Base-by-base conservation (phyloP, 148 eudicot genomes). In the Fagopyrum homotropicum region DNA sequence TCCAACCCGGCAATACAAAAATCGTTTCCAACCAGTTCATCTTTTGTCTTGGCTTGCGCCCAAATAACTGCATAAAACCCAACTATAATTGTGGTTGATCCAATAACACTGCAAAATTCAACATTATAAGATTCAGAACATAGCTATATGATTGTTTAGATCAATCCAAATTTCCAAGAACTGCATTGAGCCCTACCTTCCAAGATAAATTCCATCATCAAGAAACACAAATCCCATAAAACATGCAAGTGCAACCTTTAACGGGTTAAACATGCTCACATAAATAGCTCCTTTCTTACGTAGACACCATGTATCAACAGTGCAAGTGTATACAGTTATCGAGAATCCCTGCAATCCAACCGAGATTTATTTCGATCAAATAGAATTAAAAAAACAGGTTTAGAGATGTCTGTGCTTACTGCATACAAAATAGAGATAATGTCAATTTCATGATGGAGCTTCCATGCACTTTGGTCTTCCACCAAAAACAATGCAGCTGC, bases 161-260 rank as follows among this genome's bases (percentile, higher is more conserved):
- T 54, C 19, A 54, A 54, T n/a, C n/a, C n/a, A n/a, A n/a, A n/a
- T n/a, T n/a, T 54, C 1, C n/a, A 19, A 16, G 14, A 17, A 0
- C 14, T 15, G 59, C 22, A 30, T 30, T 30, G 35, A 2, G 35
- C 35, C 35, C 1, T 49, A 59, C 64, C 64, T 59, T 30, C 40
- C 40, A 59, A 59, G 64, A 59, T 59, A 59, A 26, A 59, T 19
- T 8, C 69, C 69, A 30, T 61, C 69, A 2, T 15, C 43, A 9
- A 61, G 69, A 61, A 61, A 61, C 15, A 30, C 44, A 30, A 61
- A 61, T 9, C 69, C 69, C 69, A 61, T 26, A 43, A 61, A 61
- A 29, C 43, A 5, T 30, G 69, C 69, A 9, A 61, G 26, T 3
- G 69, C 69, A 11, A 61, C 43, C 15, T 10, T 61, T 16, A 61